Conservation (phyloP, 495 filamentous ascomycete species). For the Penicillium turbatum region DNA sequence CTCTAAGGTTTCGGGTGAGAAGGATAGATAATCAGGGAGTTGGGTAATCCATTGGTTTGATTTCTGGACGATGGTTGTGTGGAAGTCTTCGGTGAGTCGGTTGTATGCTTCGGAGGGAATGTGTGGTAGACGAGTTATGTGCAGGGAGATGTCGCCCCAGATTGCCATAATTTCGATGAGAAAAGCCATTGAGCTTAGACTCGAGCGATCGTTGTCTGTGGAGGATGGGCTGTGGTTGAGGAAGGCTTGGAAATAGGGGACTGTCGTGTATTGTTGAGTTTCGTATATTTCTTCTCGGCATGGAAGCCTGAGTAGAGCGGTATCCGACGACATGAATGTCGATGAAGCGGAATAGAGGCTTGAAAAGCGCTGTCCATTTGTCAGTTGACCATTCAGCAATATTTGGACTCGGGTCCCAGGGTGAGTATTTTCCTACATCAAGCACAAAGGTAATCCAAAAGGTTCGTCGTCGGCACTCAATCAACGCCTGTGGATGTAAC, state of each 20-base stretch:
- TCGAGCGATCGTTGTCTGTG: constrained; percentile 28
- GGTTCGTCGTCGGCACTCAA: constrained; percentile 61
- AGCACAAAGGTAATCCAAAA: constrained; percentile 64
- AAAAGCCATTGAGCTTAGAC: constrained; percentile 54
- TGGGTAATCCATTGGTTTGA: constrained; percentile 47
- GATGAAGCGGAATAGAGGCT: constrained; percentile 49
- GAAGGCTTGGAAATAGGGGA: constrained; percentile 54
- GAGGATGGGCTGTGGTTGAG: constrained; percentile 28
- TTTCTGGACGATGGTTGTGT: constrained; percentile 42
- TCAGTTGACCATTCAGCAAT: background rate
- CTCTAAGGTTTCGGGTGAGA: constrained; percentile 49
- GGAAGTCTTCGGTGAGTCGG: constrained; percentile 46
- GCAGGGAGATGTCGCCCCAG: constrained; percentile 59
- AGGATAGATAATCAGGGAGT: constrained; percentile 44
- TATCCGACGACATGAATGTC: constrained; percentile 43
- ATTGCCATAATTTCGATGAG: constrained; percentile 57
- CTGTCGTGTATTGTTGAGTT: constrained; percentile 44
- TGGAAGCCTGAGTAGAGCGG: constrained; percentile 60
- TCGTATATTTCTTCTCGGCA: constrained; percentile 56
- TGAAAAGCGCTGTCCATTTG: constrained; percentile 45
- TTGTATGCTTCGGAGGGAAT: constrained; percentile 41
- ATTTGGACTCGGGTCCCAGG: background rate
- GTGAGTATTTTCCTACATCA: constrained; percentile 44
- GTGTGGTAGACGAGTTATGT: constrained; percentile 52
- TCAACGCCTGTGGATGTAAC: constrained; percentile 51